Conservation (phyloP, 495 filamentous ascomycete genomes). For the Xylaria cubensis region DNA sequence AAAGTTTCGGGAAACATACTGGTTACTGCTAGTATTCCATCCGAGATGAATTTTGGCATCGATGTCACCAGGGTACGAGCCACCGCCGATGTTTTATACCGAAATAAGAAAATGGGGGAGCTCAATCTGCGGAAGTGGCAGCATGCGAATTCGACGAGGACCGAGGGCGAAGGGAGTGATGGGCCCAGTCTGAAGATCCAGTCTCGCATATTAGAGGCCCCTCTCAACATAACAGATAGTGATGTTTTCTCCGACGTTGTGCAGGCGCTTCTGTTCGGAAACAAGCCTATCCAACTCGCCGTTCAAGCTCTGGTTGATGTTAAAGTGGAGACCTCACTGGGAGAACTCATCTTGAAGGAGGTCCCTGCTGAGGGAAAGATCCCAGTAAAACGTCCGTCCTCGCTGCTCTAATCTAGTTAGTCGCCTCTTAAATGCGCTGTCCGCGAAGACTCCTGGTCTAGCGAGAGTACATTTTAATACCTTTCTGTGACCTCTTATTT, state of each 20-base stretch:
- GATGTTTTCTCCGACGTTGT: constrained; percentile 77
- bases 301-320: constrained; percentile 86
- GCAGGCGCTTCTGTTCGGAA: constrained; percentile 75
- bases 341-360: constrained; percentile 75
- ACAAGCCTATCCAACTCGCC: constrained; percentile 64
- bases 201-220: constrained; percentile 76
- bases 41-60: constrained; percentile 84
- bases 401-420: constrained; percentile 57
- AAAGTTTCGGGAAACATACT: constrained; percentile 81
- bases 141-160: constrained; percentile 75
- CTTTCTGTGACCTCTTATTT: constrained; percentile 29
- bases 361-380: constrained; percentile 87
- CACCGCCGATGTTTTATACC: constrained; percentile 78
- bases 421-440: constrained; percentile 43
- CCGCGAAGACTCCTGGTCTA: constrained; percentile 29
- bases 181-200: constrained; percentile 69
- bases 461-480: constrained; percentile 28
- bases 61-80: constrained; percentile 78
- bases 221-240: constrained; percentile 79
- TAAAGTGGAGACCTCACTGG: constrained; percentile 77
- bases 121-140: constrained; percentile 85
- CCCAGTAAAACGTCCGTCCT: constrained; percentile 80
- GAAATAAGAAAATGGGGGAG: constrained; percentile 73
- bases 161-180: constrained; percentile 58
- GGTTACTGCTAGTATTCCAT: constrained; percentile 75